Evolutionary conservation across 371 early-diverging fungal genomes (phyloP).

Genomic region (Mortierella sp.): DNA sequence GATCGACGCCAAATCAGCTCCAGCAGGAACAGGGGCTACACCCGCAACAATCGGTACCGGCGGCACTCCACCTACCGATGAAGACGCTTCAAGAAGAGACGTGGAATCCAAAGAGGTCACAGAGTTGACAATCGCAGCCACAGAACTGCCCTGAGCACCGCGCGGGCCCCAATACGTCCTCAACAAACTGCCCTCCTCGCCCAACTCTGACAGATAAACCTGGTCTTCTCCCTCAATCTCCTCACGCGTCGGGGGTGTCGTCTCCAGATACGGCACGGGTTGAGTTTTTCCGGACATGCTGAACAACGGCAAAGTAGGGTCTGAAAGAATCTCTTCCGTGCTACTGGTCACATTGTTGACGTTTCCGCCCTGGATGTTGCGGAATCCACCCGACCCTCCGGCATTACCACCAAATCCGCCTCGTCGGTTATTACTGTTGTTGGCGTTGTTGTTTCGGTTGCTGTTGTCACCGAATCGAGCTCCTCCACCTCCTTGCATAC

Average conservation of each 20-base stretch:
- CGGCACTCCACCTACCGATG: not conserved
- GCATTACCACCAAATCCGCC: constrained; percentile 21
- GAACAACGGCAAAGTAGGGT: constrained; percentile 22
- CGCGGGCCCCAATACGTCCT: constrained; percentile 55
- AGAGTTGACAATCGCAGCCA: constrained; percentile 41
- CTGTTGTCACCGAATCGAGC: constrained; percentile 9
- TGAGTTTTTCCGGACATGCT: constrained; percentile 51
- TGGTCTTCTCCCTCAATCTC: constrained; percentile 40
- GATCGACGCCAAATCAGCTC: constrained; percentile 1
- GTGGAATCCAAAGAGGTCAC: constrained; percentile 37
- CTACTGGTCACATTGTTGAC: constrained; percentile 10
- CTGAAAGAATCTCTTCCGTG: constrained; percentile 12
- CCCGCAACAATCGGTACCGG: not conserved
- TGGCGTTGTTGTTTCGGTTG: not conserved
- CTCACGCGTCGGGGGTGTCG: constrained; percentile 41
- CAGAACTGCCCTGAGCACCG: constrained; percentile 43
- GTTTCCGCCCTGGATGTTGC: constrained; percentile 5
- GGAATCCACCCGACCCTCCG: constrained; percentile 18
- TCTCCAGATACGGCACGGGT: constrained; percentile 46
- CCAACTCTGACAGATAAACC: constrained; percentile 39
- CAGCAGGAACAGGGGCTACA: not conserved
- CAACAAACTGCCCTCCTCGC: constrained; percentile 48
- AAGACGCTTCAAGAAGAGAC: not conserved
- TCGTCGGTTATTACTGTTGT: not conserved
- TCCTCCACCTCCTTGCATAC: constrained; percentile 1